Conservation (phyloP, 2,329 filamentous ascomycete species). For the Xylogone sp. region DNA sequence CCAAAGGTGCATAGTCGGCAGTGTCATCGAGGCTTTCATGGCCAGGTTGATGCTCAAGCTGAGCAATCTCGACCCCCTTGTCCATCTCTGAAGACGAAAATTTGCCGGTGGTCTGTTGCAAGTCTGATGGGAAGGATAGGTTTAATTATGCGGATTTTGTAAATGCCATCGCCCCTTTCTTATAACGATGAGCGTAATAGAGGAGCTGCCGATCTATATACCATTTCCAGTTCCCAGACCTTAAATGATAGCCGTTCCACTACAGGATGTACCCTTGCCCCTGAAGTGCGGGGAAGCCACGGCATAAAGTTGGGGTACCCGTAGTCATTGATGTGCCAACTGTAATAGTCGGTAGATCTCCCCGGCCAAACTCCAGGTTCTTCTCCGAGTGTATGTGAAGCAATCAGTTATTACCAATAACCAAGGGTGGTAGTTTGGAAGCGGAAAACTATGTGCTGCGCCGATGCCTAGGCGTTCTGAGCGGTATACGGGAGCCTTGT, state of each 20-base stretch:
- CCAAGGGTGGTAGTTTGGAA: too few species aligned
- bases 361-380: constrained; percentile 2
- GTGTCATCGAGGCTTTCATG: not conserved
- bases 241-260: not conserved
- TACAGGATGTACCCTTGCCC: not conserved
- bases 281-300: not conserved
- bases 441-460: too few species aligned
- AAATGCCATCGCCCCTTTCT: not conserved
- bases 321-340: not conserved
- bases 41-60: constrained; percentile 3
- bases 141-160: not conserved
- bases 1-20: constrained; percentile 7
- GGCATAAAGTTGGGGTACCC: not conserved
- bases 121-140: not conserved
- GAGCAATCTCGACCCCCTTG: constrained; percentile 4
- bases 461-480: too few species aligned
- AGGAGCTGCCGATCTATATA: not conserved
- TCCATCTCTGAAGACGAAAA: constrained; percentile 3
- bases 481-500: too few species aligned
- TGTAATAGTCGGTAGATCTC: not conserved
- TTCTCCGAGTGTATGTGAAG: constrained; percentile 1
- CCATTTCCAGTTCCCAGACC: not conserved
- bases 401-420: too few species aligned
- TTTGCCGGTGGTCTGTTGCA: not conserved
- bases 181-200: not conserved